Evolutionary conservation across 2,329 filamentous ascomycete genomes (phyloP), one percentile per base, ranked within the genome.

Genomic region (Blastomyces parvus): DNA sequence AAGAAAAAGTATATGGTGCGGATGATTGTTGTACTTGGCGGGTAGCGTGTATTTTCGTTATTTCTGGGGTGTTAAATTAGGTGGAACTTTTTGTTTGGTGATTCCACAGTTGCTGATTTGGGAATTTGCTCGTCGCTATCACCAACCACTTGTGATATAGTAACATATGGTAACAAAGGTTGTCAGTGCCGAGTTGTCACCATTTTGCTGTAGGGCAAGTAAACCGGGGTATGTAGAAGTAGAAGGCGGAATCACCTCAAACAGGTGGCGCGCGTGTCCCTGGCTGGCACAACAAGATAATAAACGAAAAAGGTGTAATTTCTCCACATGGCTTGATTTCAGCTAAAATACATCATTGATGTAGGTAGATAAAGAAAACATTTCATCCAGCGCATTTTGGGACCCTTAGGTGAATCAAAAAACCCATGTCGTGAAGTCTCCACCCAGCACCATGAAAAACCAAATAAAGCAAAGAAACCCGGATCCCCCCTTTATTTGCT

Each of bases 401-500:
- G 62, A 55, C 61, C 64, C 60, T 64, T 63, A 65, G 58, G 40
- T 60, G 63, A 60, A 57, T 63, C 63, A 42, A 59, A 58, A 46
- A 59, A 62, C 62, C 59, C 59, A 55, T 61, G 65, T 65, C 57
- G 64, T 62, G 63, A 62, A 52, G 42, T 59, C n/a, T 48, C 63
- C 59, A 65, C 62, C 64, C 56, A 64, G 42, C 58, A 59, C 36
- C 40, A 22, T 46, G 36, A 59, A 59, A 48, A n/a, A 59, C n/a
- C 58, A 59, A 59, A 59, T 46, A 59, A 11, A 56, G 36, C 60
- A 62, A 57, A 62, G 27, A 11, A 61, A 61, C 14, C 25, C 17
- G 25, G 27, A 46, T 22, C 48, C 25, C 59, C 36, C 44, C 27
- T 57, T 52, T 65, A 81, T 83, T 90, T 91, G 86, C 89, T 87